Conservation (phyloP, 1,284 basidiomycete species). For the Prillingera fragicola region DNA sequence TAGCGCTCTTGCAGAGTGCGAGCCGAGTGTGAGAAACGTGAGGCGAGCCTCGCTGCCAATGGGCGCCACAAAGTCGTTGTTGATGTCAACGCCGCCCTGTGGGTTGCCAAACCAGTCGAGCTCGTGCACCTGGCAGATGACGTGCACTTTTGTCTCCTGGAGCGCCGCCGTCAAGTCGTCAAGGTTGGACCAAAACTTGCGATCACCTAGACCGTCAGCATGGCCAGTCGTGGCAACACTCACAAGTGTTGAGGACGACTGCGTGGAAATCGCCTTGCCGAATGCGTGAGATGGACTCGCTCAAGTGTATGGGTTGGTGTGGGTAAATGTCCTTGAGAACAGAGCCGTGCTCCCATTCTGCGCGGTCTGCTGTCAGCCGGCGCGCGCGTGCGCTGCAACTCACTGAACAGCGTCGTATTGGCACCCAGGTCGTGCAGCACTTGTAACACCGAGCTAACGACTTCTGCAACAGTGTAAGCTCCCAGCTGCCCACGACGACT, state of each 20-base stretch:
- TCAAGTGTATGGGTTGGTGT: neutral
- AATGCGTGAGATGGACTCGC: neutral
- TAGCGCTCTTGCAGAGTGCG: neutral
- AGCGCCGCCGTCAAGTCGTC: neutral
- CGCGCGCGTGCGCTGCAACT: neutral
- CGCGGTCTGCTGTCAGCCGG: neutral
- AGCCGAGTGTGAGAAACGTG: neutral
- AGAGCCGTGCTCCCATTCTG: neutral
- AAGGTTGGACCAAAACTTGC: neutral
- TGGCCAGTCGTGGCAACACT: neutral
- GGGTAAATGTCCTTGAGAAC: neutral
- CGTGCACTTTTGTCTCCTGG: neutral
- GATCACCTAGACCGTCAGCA: neutral
- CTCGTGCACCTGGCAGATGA: slow-evolving; percentile 1
- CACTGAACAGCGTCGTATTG: neutral
- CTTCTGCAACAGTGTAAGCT: neutral
- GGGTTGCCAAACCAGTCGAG: neutral
- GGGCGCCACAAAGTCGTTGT: neutral
- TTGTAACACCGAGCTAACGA: neutral
- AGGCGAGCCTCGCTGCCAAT: neutral
- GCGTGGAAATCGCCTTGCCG: neutral
- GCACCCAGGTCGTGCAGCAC: neutral
- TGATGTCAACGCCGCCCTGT: neutral
- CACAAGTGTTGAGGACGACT: neutral
- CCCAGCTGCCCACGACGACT: neutral